These are phyloP conservation scores for Mycena rosella DNA, from an alignment of 768 basidiomycete genomes.

Conservation along the genomic window DNA sequence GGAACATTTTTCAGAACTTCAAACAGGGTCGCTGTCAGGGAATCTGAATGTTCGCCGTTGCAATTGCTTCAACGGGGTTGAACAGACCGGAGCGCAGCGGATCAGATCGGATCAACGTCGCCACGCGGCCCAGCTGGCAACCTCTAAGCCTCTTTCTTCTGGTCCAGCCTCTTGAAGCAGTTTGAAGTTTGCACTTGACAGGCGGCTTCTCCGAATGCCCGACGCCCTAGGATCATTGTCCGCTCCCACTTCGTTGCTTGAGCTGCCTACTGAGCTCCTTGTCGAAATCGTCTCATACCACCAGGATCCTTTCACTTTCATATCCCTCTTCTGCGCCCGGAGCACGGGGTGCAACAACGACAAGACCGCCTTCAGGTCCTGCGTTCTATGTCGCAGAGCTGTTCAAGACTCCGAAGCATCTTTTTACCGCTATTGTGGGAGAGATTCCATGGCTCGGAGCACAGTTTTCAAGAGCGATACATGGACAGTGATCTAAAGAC, in stretches of 20 bases:
- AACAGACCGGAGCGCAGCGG: too few species aligned
- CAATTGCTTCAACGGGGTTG: too few species aligned
- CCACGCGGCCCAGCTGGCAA: too few species aligned
- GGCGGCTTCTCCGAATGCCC: too few species aligned
- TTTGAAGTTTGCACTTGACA: too few species aligned
- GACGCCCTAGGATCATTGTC: too few species aligned
- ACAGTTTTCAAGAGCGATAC: not conserved
- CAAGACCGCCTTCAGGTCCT: not conserved
- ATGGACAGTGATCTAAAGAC: not conserved
- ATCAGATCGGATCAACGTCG: too few species aligned
- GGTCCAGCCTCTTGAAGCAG: too few species aligned
- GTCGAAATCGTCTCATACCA: conserved; percentile 2
- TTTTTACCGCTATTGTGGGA: conserved; percentile 13
- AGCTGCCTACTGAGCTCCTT: conserved; percentile 15
- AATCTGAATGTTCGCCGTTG: too few species aligned
- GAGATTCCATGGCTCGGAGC: not conserved
- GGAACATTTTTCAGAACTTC: too few species aligned
- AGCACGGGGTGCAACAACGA: not conserved
- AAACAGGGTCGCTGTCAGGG: too few species aligned
- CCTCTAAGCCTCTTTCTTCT: too few species aligned
- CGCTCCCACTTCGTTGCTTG: not conserved
- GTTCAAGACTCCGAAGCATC: not conserved
- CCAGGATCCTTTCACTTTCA: not conserved
- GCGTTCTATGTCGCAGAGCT: conserved; percentile 15
- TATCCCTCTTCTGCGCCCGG: not conserved